phyloP scores from a whole-genome alignment of 179 eudicot genomes.

The Spergularia azorica region DNA sequence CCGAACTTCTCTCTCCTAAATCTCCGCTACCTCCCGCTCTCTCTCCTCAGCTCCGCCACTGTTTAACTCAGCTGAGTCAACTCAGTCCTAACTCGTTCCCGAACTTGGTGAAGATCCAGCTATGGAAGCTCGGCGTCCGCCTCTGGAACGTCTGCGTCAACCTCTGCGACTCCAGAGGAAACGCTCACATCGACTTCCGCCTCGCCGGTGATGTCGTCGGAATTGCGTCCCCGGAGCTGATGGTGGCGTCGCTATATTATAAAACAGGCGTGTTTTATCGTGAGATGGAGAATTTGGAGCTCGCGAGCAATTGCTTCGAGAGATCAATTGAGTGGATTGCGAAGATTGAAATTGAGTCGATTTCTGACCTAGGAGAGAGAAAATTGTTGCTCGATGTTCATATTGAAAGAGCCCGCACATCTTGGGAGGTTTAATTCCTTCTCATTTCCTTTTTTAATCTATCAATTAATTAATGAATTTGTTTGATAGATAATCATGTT shows the following conservation, averaged over 20 bases:
- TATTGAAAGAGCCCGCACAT: slow-evolving; percentile 69
- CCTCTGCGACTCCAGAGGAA: slow-evolving; percentile 48
- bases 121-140: slow-evolving; percentile 84
- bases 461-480: neutral
- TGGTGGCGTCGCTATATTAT: slow-evolving; percentile 67
- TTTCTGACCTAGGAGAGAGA: slow-evolving; percentile 66
- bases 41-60: slow-evolving; percentile 44
- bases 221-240: slow-evolving; percentile 64
- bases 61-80: slow-evolving; percentile 48
- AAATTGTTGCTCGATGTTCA: slow-evolving; percentile 63
- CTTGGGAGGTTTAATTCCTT: slow-evolving; percentile 58
- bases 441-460: neutral
- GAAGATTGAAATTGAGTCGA: slow-evolving; percentile 40
- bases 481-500: neutral
- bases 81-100: slow-evolving; percentile 48
- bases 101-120: slow-evolving; percentile 63
- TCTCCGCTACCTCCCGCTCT: slow-evolving; percentile 44
- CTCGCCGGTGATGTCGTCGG: slow-evolving; percentile 59
- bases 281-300: slow-evolving; percentile 56
- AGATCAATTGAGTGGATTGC: slow-evolving; percentile 69
- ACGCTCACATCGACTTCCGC: slow-evolving; percentile 58
- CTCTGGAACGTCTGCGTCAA: slow-evolving; percentile 88
- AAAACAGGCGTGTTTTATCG: slow-evolving; percentile 79
- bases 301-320: slow-evolving; percentile 73
- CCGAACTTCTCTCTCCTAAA: slow-evolving; percentile 50